A percentile compares a stretch with the other conserved stretches of the same genome.
These are phyloP conservation scores for Macrocystidia cucumis DNA, from an alignment of 1,284 basidiomycete genomes.

Conservation along the genomic window DNA sequence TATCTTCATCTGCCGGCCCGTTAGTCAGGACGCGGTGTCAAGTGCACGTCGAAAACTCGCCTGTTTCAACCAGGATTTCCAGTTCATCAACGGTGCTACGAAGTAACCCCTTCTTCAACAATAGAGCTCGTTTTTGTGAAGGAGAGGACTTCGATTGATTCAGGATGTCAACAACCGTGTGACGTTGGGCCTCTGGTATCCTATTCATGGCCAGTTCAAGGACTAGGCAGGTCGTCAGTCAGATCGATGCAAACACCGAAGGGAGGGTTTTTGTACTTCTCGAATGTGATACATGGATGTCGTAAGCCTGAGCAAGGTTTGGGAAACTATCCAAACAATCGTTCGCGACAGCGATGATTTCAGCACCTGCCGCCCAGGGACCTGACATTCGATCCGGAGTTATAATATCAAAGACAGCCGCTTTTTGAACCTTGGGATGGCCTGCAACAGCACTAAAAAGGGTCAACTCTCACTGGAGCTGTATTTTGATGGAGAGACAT, in stretches of 20 bases:
- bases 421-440: conserved; percentile 64
- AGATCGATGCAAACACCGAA: conserved; percentile 1
- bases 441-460: conserved; percentile 47
- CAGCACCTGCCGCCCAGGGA: conserved; percentile 57
- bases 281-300: conserved; percentile 70
- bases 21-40: neutral
- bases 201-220: conserved; percentile 54
- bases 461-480: conserved; percentile 1
- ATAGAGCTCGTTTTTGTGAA: conserved; percentile 59
- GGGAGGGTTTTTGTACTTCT: conserved; percentile 36
- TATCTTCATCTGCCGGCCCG: conserved; percentile 42
- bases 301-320: conserved; percentile 53
- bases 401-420: conserved; percentile 75
- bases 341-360: conserved; percentile 60
- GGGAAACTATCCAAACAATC: conserved; percentile 67
- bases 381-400: conserved; percentile 59
- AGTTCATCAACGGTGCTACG: conserved; percentile 61
- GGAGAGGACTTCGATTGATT: conserved; percentile 53
- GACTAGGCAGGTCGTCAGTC: conserved; percentile 31
- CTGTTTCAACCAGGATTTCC: conserved; percentile 56
- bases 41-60: conserved; percentile 26
- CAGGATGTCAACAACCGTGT: conserved; percentile 52
- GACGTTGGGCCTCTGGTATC: conserved; percentile 45
- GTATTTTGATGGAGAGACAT: conserved; percentile 12
- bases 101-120: conserved; percentile 60